A percentile compares a stretch with the other conserved stretches of the same genome.
phyloP scores from a whole-genome alignment of 192 early-diverging fungal species.

The Coemansia sp. region DNA sequence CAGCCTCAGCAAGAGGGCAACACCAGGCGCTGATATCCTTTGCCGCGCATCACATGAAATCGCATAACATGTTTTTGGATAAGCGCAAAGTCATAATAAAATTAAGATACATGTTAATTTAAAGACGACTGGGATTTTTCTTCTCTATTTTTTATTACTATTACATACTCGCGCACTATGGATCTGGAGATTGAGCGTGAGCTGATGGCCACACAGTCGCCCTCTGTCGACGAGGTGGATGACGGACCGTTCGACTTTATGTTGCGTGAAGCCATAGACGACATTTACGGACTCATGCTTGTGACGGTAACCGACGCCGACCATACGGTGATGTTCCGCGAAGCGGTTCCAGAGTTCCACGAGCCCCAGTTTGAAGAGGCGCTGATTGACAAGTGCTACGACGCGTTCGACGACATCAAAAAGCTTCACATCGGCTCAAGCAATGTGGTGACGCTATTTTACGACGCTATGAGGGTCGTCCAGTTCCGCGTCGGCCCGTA shows the following conservation, averaged over 20 bases:
- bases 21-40: constrained; percentile 19
- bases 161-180: constrained; percentile 7
- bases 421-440: constrained; percentile 45
- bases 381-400: constrained; percentile 54
- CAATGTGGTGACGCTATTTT: constrained; percentile 43
- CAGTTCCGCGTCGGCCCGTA: constrained; percentile 54
- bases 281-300: constrained; percentile 52
- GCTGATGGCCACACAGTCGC: constrained; percentile 15
- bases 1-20: constrained; percentile 49
- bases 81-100: not conserved
- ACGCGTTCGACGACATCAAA: constrained; percentile 51
- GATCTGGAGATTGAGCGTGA: constrained; percentile 42
- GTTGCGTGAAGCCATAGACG: constrained; percentile 40
- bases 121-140: constrained; percentile 1
- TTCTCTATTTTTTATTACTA: not conserved
- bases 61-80: not conserved
- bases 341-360: constrained; percentile 47
- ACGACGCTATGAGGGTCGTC: constrained; percentile 45
- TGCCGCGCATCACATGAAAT: not conserved
- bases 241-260: constrained; percentile 47
- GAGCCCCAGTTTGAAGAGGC: constrained; percentile 50
- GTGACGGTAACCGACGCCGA: constrained; percentile 44
- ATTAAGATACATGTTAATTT: not conserved
- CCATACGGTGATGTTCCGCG: constrained; percentile 37
- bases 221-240: constrained; percentile 8